Conservation (phyloP, 1,139 yeast genomes). For the Debaryomyces nepalensis region DNA sequence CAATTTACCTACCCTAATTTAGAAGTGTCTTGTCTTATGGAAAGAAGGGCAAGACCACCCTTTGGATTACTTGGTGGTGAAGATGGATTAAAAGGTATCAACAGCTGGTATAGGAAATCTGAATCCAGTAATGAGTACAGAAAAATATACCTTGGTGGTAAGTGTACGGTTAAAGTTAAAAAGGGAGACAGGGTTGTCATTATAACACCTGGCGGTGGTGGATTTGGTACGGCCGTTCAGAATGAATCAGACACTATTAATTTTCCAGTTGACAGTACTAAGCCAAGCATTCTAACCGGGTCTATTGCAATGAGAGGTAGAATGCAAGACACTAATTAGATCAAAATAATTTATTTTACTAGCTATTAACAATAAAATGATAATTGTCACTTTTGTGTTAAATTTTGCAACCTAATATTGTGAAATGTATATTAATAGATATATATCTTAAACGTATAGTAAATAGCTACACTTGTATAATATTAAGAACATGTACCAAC, state of each 20-base stretch:
- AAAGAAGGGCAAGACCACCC: slow-evolving; percentile 50
- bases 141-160: slow-evolving; percentile 45
- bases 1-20: slow-evolving; percentile 45
- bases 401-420: slow-evolving; percentile 8
- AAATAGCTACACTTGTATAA: too few relatives aligned
- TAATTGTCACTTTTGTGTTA: neutral
- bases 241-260: slow-evolving; percentile 18
- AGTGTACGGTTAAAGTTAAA: slow-evolving; percentile 42
- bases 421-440: too few relatives aligned
- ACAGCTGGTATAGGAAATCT: slow-evolving; percentile 39
- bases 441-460: too few relatives aligned
- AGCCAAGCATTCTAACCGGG: slow-evolving; percentile 38
- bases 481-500: too few relatives aligned
- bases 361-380: neutral
- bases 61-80: slow-evolving; percentile 50
- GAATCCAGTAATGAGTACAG: slow-evolving; percentile 27
- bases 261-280: slow-evolving; percentile 31
- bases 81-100: slow-evolving; percentile 45
- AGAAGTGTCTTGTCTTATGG: slow-evolving; percentile 52
- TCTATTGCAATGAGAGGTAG: slow-evolving; percentile 38
- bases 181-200: slow-evolving; percentile 50
- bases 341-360: neutral
- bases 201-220: slow-evolving; percentile 56
- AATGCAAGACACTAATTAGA: slow-evolving; percentile 10
- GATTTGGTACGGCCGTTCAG: slow-evolving; percentile 36